Conservation (phyloP, 139 green algal genomes). For the Chlamydomonas sphaeroides region DNA sequence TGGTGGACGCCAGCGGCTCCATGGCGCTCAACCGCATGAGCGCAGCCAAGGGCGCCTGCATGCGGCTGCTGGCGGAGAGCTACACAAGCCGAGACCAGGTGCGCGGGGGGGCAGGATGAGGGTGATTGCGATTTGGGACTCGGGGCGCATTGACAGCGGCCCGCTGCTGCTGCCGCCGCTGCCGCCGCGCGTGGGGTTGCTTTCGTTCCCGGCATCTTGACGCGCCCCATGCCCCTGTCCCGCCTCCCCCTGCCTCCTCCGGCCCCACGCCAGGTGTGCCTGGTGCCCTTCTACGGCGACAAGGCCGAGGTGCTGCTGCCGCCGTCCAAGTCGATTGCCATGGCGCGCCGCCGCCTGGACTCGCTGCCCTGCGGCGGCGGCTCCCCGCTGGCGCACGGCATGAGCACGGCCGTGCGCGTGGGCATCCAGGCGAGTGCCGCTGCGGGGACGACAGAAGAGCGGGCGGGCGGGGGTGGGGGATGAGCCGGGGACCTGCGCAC, state of each 20-base stretch:
- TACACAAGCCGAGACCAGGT: constrained; percentile 96
- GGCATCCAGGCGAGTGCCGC: constrained; percentile 52
- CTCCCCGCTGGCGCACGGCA: constrained; percentile 95
- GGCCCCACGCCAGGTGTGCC: constrained; percentile 74
- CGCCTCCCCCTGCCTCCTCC: not conserved
- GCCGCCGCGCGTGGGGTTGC: too few relatives aligned
- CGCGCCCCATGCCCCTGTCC: too few relatives aligned
- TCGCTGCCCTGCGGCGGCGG: constrained; percentile 96
- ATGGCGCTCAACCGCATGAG: constrained; percentile 99
- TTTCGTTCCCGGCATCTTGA: too few relatives aligned
- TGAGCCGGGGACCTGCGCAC: too few relatives aligned
- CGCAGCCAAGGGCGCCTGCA: constrained; percentile 95
- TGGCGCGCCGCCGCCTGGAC: constrained; percentile 95
- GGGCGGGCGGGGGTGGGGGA: not conserved
- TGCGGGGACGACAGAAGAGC: not conserved
- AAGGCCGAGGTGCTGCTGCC: constrained; percentile 97
- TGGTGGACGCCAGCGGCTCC: constrained; percentile 89
- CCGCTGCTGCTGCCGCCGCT: too few relatives aligned
- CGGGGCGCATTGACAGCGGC: too few relatives aligned
- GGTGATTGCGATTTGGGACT: too few relatives aligned
- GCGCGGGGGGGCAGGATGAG: too few relatives aligned
- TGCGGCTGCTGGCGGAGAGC: constrained; percentile 92
- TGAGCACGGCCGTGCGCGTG: constrained; percentile 83
- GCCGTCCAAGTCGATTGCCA: constrained; percentile 97
- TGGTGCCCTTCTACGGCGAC: constrained; percentile 99